These are phyloP conservation scores for Citeromyces matritensis DNA, from an alignment of 805 yeast genomes.

Conservation along the genomic window DNA sequence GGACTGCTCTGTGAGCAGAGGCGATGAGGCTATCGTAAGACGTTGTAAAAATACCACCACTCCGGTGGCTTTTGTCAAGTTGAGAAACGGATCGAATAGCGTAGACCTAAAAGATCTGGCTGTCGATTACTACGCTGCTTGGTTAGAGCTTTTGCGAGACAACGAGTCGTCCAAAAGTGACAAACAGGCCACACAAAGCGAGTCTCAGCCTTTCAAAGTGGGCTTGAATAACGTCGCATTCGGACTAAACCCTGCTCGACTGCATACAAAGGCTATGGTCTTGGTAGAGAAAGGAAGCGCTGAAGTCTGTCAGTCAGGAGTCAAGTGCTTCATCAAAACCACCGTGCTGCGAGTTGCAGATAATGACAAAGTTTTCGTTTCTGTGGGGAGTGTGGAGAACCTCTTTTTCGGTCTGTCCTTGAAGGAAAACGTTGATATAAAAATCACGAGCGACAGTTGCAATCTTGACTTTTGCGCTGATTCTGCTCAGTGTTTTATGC, in stretches of 20 bases:
- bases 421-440: slow-evolving; percentile 19
- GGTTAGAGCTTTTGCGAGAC: slow-evolving; percentile 32
- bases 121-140: slow-evolving; percentile 43
- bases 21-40: not conserved
- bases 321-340: slow-evolving; percentile 7
- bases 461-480: slow-evolving; percentile 65
- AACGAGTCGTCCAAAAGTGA: not conserved
- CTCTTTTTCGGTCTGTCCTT: slow-evolving; percentile 18
- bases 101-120: slow-evolving; percentile 29
- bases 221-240: slow-evolving; percentile 35
- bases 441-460: slow-evolving; percentile 30
- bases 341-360: not conserved
- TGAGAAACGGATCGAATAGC: slow-evolving; percentile 19
- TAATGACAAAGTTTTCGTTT: slow-evolving; percentile 15
- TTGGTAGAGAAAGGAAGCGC: slow-evolving; percentile 34
- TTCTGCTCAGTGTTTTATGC: slow-evolving; percentile 59
- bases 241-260: slow-evolving; percentile 48
- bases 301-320: slow-evolving; percentile 25
- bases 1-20: not conserved
- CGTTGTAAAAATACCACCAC: slow-evolving; percentile 10
- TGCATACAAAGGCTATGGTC: slow-evolving; percentile 37
- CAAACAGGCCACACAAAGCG: not conserved
- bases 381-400: slow-evolving; percentile 29
- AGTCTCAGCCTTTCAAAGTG: not conserved
- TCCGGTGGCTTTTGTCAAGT: slow-evolving; percentile 25